These are phyloP conservation scores for Vaucheria bursata DNA, from an alignment of 352 stramenopile genomes.

Conservation along the genomic window DNA sequence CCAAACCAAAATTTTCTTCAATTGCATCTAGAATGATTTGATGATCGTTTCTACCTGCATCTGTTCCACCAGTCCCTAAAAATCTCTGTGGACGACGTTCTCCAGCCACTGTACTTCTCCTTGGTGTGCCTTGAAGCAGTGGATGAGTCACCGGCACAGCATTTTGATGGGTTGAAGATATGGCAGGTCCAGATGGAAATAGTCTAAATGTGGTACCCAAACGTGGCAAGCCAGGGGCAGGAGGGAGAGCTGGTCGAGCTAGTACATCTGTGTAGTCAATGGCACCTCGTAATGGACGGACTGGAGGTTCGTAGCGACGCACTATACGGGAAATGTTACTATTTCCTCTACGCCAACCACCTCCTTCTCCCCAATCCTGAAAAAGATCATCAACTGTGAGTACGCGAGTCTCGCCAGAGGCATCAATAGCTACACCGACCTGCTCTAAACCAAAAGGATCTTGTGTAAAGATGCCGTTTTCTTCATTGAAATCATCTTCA, in stretches of 20 bases:
- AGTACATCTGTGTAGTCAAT: not conserved
- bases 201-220: not conserved
- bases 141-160: slow-evolving; percentile 18
- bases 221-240: not conserved
- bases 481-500: slow-evolving; percentile 2
- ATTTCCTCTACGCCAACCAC: slow-evolving; percentile 15
- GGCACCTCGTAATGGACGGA: not conserved
- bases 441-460: not conserved
- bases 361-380: no score
- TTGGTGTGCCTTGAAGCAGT: slow-evolving; percentile 15
- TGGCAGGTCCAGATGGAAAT: slow-evolving; percentile 26
- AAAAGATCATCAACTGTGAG: no score
- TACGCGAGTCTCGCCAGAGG: no score
- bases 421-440: not conserved
- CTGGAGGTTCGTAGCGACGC: no score
- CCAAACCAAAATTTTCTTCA: not conserved
- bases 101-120: slow-evolving; percentile 11
- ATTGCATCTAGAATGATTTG: slow-evolving; percentile 27
- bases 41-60: no score
- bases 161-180: slow-evolving; percentile 16
- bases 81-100: not conserved
- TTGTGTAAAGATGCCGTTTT: not conserved
- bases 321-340: no score
- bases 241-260: not conserved
- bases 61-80: not conserved